A percentile compares a stretch with the other conserved stretches of the same genome.
Evolutionary conservation across 768 basidiomycete species (phyloP).

Genomic region (Podaxis sp.): DNA sequence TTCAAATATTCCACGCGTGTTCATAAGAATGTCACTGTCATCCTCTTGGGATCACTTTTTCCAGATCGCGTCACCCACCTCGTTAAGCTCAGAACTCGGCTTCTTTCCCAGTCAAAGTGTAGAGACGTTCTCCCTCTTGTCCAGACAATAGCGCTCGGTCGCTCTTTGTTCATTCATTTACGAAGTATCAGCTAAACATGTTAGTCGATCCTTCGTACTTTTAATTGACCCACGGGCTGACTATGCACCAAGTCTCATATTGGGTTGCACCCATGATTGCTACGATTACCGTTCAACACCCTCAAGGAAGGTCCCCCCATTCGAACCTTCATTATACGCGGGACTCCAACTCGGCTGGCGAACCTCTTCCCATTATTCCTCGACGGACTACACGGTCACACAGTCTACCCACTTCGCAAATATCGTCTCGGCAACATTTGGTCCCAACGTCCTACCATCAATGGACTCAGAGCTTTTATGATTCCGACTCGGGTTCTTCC

Average conservation of each 20-base stretch:
- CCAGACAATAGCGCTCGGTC: slow-evolving; percentile 5
- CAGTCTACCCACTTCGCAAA: slow-evolving; percentile 21
- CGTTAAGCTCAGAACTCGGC: neutral
- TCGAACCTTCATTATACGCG: slow-evolving; percentile 34
- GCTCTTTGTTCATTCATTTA: neutral
- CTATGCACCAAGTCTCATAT: slow-evolving; percentile 11
- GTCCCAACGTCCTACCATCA: neutral
- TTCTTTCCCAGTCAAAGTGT: neutral
- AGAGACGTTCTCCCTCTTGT: neutral
- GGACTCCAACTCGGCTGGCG: slow-evolving; percentile 53
- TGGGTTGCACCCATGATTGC: slow-evolving; percentile 38
- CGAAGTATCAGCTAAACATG: neutral
- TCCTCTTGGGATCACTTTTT: neutral
- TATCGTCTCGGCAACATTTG: slow-evolving; percentile 18
- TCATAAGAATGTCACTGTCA: neutral
- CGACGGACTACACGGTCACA: slow-evolving; percentile 41
- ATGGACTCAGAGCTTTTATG: neutral
- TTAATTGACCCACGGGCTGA: slow-evolving; percentile 10
- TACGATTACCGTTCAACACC: slow-evolving; percentile 34
- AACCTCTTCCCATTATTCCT: slow-evolving; percentile 64
- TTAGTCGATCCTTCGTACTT: slow-evolving; percentile 10
- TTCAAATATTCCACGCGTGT: neutral
- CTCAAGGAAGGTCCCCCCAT: slow-evolving; percentile 35
- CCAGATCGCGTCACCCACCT: slow-evolving; percentile 4
- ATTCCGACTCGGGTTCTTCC: slow-evolving; percentile 14